Evolutionary conservation across 1,139 yeast genomes (phyloP), one percentile per base, ranked within the genome.

Genomic region (Saccharomyces hybrid): DNA sequence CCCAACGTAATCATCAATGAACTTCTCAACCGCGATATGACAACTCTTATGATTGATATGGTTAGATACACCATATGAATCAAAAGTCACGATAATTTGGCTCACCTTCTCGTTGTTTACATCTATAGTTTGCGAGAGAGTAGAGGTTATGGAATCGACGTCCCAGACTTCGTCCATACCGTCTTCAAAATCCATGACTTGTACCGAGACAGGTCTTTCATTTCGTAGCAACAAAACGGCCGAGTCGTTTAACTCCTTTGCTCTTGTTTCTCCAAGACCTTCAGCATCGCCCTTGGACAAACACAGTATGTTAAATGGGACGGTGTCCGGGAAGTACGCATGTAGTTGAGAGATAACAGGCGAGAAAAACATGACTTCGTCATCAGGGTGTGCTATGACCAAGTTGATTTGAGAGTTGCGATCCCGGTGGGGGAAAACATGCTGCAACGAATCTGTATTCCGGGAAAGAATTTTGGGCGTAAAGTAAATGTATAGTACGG

Each of bases 321-420:
- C 53, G 20, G 49, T 28, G 5, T 31, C 6, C 5, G 60, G 55
- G 31, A 63, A 34, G 16, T 51, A 25, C 42, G 42, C 9, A 41
- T 47, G 42, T 47, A 68, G 53, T 44, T 65, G 64, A 34, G 66
- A 49, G 32, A 68, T 49, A 0, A 95, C 77, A 0, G 99, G 99
- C 0, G 91, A 82, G 66, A 93, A 95, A 71, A 95, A 95, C 99
- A 95, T 95, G 55, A 90, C 93, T 71, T 95, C 99, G 68, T 95
- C 99, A 70, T 95, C 99, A 0, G 99, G 99, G 70, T 95, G 99
- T 0, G 96, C 96, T 47, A 90, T 84, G 20, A 93, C 74, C 50
- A 88, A 29, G 14, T 41, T 51, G 13, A 51, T 14, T 14, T 27
- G 38, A 23, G 20, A 23, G n/a, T 34, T 25, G 9, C 50, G 31